These are phyloP conservation scores for Gastrolobium villosum DNA, from an alignment of 306 rosid genomes.

Conservation along the genomic window DNA sequence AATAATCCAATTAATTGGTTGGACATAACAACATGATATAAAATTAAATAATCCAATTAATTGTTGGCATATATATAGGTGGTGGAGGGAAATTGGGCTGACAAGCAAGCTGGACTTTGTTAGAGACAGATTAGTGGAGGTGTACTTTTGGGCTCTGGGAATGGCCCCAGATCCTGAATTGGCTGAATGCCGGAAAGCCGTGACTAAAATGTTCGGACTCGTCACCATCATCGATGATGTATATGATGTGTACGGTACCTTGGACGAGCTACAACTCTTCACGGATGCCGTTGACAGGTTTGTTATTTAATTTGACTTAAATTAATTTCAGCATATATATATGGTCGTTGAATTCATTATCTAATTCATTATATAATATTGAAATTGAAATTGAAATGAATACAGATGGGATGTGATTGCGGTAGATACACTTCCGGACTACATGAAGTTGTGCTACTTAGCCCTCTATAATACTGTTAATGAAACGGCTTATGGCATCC, in stretches of 20 bases:
- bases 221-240: slow-evolving; percentile 56
- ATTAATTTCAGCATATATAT: not conserved
- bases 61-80: slow-evolving; percentile 35
- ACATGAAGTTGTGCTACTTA: slow-evolving; percentile 59
- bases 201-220: slow-evolving; percentile 49
- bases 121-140: slow-evolving; percentile 55
- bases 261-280: slow-evolving; percentile 51
- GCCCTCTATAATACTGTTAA: slow-evolving; percentile 60
- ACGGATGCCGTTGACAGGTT: slow-evolving; percentile 56
- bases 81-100: slow-evolving; percentile 59
- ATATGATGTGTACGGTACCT: slow-evolving; percentile 53
- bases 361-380: too few relatives aligned
- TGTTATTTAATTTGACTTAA: not conserved
- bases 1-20: too few relatives aligned
- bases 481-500: slow-evolving; percentile 44
- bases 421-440: slow-evolving; percentile 42
- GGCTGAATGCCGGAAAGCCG: slow-evolving; percentile 39
- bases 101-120: slow-evolving; percentile 50
- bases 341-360: too few relatives aligned
- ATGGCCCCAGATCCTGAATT: slow-evolving; percentile 47
- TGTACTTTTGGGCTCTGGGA: slow-evolving; percentile 48
- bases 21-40: too few relatives aligned
- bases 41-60: too few relatives aligned
- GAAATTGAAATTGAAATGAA: too few relatives aligned
- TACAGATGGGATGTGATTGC: slow-evolving; percentile 57